These are phyloP conservation scores for Zymoseptoria passerinii DNA, from an alignment of 2,329 filamentous ascomycete genomes.

Conservation along the genomic window DNA sequence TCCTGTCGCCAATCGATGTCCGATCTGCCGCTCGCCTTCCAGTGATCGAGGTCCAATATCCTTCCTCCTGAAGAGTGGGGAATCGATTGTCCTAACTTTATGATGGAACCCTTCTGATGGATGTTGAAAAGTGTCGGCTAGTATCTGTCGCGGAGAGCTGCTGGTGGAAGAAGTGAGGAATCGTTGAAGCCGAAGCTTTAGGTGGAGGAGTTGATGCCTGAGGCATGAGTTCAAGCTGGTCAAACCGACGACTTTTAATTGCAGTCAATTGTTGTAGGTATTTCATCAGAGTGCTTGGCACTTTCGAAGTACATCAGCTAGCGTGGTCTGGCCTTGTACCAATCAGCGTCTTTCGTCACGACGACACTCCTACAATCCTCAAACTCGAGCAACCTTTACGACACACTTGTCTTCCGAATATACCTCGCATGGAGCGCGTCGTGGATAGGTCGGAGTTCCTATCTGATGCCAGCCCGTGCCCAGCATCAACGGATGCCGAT, in stretches of 20 bases:
- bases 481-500: slow-evolving; percentile 7
- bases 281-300: not conserved
- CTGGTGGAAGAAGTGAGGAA: not conserved
- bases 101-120: too few species aligned
- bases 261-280: not conserved
- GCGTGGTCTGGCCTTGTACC: not conserved
- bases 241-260: not conserved
- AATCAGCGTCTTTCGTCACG: not conserved
- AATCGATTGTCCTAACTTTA: too few species aligned
- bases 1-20: not conserved
- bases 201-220: not conserved
- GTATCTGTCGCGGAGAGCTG: not conserved
- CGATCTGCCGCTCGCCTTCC: not conserved
- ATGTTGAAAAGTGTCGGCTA: not conserved
- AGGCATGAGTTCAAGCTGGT: not conserved
- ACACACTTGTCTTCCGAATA: not conserved
- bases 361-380: not conserved
- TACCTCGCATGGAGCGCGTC: slow-evolving; percentile 12
- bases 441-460: slow-evolving; percentile 14
- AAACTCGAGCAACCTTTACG: not conserved
- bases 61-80: too few species aligned
- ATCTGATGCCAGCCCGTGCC: slow-evolving; percentile 7
- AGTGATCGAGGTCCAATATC: too few species aligned
- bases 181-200: not conserved
- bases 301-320: not conserved